These are phyloP conservation scores for Geosiphon pyriformis DNA, from an alignment of 192 early-diverging fungal genomes.

Conservation along the genomic window DNA sequence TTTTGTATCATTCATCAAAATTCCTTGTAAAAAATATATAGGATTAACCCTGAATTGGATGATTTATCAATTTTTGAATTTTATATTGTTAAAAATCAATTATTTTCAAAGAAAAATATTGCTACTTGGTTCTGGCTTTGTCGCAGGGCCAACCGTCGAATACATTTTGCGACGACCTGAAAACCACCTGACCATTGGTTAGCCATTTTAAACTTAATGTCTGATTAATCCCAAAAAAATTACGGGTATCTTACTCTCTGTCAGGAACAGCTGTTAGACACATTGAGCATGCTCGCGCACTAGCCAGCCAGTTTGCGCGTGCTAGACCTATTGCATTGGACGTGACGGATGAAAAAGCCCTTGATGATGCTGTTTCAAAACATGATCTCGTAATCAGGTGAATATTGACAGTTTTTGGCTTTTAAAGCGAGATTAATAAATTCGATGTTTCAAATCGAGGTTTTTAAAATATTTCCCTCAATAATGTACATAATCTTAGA, in stretches of 20 bases:
- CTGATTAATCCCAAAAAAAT: neutral
- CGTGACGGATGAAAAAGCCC: constrained; percentile 66
- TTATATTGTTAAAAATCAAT: neutral
- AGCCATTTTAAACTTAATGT: constrained; percentile 5
- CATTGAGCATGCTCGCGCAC: constrained; percentile 66
- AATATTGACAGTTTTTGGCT: neutral
- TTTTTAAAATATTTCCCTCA: neutral
- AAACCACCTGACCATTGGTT: constrained; percentile 87
- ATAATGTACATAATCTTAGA: constrained; percentile 16
- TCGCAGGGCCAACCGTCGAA: constrained; percentile 90
- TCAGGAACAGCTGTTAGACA: constrained; percentile 62
- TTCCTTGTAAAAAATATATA: no score
- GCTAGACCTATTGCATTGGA: constrained; percentile 71
- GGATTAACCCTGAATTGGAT: no score
- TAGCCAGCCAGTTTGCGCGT: constrained; percentile 53
- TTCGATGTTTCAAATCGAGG: constrained; percentile 4
- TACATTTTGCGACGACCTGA: constrained; percentile 87
- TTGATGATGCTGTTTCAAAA: constrained; percentile 67
- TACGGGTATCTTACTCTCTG: neutral
- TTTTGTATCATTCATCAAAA: no score
- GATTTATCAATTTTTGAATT: neutral
- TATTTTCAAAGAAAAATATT: constrained; percentile 70
- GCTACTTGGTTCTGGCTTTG: constrained; percentile 95
- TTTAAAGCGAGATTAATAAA: neutral
- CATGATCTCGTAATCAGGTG: constrained; percentile 90